A percentile compares a stretch with the other conserved stretches of the same genome.
phyloP scores from a whole-genome alignment of 106 monocot genomes.

The Iris macrosiphon region DNA sequence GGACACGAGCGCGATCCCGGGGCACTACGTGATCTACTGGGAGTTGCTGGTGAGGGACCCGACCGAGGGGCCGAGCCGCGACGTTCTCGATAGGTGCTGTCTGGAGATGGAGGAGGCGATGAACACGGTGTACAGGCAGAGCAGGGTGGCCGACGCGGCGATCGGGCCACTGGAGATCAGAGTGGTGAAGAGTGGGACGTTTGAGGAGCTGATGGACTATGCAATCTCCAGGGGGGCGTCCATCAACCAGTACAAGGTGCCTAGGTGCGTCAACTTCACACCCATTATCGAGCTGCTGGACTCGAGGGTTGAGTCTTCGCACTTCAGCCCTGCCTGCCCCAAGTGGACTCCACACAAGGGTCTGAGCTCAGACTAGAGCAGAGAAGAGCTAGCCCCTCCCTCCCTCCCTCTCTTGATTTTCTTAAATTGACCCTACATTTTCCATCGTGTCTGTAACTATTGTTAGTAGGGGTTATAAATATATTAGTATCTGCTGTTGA shows the following conservation, averaged over 20 bases:
- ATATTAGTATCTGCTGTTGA: too few species aligned
- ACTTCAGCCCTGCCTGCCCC: slow-evolving; percentile 17
- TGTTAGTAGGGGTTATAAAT: too few species aligned
- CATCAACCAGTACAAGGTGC: slow-evolving; percentile 45
- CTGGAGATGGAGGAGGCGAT: slow-evolving; percentile 23
- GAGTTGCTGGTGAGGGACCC: slow-evolving; percentile 11
- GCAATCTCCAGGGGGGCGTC: slow-evolving; percentile 22
- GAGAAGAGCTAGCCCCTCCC: too few species aligned
- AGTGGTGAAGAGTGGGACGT: slow-evolving; percentile 26
- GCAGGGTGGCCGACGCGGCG: slow-evolving; percentile 17
- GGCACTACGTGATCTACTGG: slow-evolving; percentile 26
- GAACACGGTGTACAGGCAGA: slow-evolving; percentile 25
- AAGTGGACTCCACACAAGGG: slow-evolving; percentile 3
- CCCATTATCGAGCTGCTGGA: slow-evolving; percentile 24
- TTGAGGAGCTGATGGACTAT: slow-evolving; percentile 36
- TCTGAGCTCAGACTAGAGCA: too few species aligned
- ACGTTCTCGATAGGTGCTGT: slow-evolving; percentile 11
- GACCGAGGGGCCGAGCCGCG: not conserved
- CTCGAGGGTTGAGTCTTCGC: slow-evolving; percentile 4
- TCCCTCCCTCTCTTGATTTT: too few species aligned
- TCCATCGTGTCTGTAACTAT: too few species aligned
- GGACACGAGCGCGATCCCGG: slow-evolving; percentile 10
- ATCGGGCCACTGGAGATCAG: slow-evolving; percentile 34
- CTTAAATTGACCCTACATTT: too few species aligned
- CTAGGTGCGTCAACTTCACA: slow-evolving; percentile 14